These are phyloP conservation scores for Colletotrichum graminicola DNA, from an alignment of 2,329 filamentous ascomycete species.

Conservation along the genomic window DNA sequence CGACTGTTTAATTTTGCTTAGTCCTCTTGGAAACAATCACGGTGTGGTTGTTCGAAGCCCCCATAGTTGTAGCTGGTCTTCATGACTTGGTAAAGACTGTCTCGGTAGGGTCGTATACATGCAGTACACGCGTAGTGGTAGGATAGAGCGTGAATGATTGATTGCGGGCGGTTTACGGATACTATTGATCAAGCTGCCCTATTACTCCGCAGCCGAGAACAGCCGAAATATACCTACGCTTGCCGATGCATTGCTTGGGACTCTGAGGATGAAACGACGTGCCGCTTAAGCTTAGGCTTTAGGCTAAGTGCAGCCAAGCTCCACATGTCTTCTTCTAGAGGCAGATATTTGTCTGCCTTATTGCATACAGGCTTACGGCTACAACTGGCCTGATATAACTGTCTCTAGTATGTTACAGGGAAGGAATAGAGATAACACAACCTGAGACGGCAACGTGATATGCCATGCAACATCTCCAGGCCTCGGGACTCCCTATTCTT, in stretches of 20 bases:
- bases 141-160: neutral
- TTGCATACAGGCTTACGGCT: neutral
- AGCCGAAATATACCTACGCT: too few species aligned
- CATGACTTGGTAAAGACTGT: neutral
- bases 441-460: too few species aligned
- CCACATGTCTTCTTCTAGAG: neutral
- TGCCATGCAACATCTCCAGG: neutral
- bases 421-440: too few species aligned
- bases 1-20: neutral
- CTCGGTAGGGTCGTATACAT: neutral
- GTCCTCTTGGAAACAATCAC: neutral
- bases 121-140: neutral
- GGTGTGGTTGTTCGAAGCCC: neutral
- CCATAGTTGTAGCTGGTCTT: neutral
- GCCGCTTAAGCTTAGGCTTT: conserved; percentile 24
- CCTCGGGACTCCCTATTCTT: too few species aligned
- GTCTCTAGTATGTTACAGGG: too few species aligned
- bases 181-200: neutral
- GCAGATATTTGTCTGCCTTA: neutral
- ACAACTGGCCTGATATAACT: neutral
- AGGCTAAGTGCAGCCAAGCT: neutral
- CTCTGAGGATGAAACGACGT: neutral
- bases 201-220: neutral
- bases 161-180: neutral
- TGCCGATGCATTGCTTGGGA: neutral